Base-by-base conservation (phyloP, 192 early-diverging fungal genomes). In the Coemansia sp. region DNA sequence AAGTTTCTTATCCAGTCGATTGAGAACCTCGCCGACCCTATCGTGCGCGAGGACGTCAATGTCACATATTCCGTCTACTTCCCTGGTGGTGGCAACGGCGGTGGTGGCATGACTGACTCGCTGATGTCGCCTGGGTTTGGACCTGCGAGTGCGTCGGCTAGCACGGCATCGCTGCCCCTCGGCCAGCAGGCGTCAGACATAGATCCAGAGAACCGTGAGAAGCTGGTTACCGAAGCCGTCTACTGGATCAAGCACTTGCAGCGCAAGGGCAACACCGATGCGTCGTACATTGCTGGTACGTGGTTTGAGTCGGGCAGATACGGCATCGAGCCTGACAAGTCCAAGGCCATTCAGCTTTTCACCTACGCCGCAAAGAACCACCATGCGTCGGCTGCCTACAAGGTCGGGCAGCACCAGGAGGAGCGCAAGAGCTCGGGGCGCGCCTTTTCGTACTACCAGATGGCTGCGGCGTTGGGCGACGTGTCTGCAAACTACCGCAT, bases 201-300 rank as follows among this genome's bases (percentile, higher is more conserved):
- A 29, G 78, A 80, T 52, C 74, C 82, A 0, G 74, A 73, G 65
- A 85, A 80, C 75, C 64, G 74, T 65, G 71, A 82, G 75, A 69
- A 80, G 74, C 66, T 81, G 77, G 74, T 90, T 15, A 66, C 82
- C 27, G 93, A 94, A 71, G 90, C 88, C 0, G 78, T 87, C 12
- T 91, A 90, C 80, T 94, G 90, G 91, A 85, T 94, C 63, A 88
- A 92, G 68, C 84, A 85, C 41, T 74, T 93, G 41, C 89, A 89
- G 60, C 89, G 88, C 71, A 86, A 87, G 64, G 88, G 91, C 31
- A 82, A 89, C 70, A 75, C 91, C 1, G 92, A 93, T 72, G 92
- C 93, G 4, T 86, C 88, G 63, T 94, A 87, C 71, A 91, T 94
- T 43, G 88, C 89, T 52, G 93, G 90, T 31, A 83, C 81, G 13